Percentiles rank a stretch among this genome's conserved stretches.
Evolutionary conservation across 1,284 basidiomycete genomes (phyloP).

Genomic region (Rhodofomes roseus): DNA sequence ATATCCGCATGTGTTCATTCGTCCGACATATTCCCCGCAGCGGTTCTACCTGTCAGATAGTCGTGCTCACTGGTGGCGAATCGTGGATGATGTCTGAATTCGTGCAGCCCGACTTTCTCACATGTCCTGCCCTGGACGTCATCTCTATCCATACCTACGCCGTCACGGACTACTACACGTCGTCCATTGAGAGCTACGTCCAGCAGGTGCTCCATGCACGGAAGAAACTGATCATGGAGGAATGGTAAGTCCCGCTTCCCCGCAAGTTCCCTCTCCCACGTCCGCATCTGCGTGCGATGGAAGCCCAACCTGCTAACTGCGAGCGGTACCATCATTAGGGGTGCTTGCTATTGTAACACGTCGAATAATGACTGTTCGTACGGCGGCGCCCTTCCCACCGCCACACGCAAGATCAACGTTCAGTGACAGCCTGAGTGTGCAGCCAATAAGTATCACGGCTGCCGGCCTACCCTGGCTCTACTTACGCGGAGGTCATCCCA

Average conservation of each 20-base stretch:
- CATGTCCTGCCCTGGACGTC: constrained; percentile 33
- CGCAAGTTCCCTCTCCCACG: background rate
- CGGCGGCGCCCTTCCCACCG: constrained; percentile 18
- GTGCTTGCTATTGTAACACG: constrained; percentile 32
- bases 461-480: constrained; percentile 36
- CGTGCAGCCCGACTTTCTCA: constrained; percentile 31
- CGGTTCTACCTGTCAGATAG: constrained; percentile 19
- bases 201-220: constrained; percentile 27
- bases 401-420: constrained; percentile 29
- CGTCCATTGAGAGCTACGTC: constrained; percentile 27
- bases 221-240: constrained; percentile 33
- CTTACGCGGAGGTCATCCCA: constrained; percentile 35
- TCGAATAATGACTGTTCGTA: constrained; percentile 28
- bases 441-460: constrained; percentile 27
- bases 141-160: constrained; percentile 39
- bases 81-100: constrained; percentile 33
- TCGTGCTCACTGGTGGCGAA: constrained; percentile 37
- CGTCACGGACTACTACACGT: constrained; percentile 27
- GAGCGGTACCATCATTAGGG: constrained; percentile 16
- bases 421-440: constrained; percentile 30
- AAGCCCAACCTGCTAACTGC: background rate
- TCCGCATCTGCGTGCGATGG: background rate
- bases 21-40: background rate
- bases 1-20: background rate
- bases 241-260: constrained; percentile 27